phyloP scores from a whole-genome alignment of 163 green algal genomes.

The Prototheca wickerhamii region DNA sequence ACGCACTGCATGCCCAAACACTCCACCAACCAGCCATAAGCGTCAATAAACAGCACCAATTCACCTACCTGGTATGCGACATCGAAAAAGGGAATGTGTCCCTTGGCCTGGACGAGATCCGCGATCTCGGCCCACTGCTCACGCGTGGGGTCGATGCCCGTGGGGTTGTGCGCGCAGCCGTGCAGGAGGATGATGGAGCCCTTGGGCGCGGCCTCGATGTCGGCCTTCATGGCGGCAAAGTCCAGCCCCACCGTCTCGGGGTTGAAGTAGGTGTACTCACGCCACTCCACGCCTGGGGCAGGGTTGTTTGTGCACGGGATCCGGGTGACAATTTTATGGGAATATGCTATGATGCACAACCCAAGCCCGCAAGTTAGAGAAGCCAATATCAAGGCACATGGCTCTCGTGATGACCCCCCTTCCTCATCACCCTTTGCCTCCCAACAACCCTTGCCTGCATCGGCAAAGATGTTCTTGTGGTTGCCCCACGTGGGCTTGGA shows the following conservation, averaged over 20 bases:
- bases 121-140: constrained; percentile 77
- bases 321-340: too few relatives aligned
- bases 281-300: constrained; percentile 60
- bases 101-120: constrained; percentile 50
- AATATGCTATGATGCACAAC: too few relatives aligned
- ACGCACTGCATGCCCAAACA: background rate
- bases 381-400: background rate
- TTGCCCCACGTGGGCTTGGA: constrained; percentile 86
- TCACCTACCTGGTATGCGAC: constrained; percentile 70
- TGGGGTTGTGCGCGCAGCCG: constrained; percentile 89
- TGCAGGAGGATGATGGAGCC: constrained; percentile 92
- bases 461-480: constrained; percentile 93
- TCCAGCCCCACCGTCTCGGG: constrained; percentile 84
- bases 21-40: background rate
- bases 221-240: constrained; percentile 86
- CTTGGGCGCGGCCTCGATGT: constrained; percentile 75
- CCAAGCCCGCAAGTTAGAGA: too few relatives aligned
- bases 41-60: background rate
- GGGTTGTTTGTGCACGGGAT: background rate
- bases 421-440: background rate
- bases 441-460: constrained; percentile 24
- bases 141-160: constrained; percentile 70
- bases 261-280: constrained; percentile 96
- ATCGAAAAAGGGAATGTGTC: constrained; percentile 80
- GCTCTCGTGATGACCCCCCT: background rate